Evolutionary conservation across 805 yeast species (phyloP).

Genomic region (Metschnikowia koreensis): DNA sequence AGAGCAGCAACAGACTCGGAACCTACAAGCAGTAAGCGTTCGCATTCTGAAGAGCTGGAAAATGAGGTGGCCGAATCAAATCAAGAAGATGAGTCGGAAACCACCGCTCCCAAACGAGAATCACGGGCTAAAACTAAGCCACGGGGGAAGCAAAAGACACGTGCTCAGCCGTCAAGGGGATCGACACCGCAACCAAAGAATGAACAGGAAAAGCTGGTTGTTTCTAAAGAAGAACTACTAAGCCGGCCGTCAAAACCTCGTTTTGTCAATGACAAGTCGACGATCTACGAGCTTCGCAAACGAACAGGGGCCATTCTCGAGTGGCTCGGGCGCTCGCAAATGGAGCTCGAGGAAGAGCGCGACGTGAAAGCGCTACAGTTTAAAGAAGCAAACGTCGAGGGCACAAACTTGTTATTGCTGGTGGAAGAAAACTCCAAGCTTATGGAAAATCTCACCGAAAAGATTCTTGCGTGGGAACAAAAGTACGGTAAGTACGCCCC

Average conservation of each 20-base stretch:
- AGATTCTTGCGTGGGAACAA: conserved; percentile 77
- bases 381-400: conserved; percentile 10
- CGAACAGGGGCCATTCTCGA: conserved; percentile 89
- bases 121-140: conserved; percentile 11
- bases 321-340: conserved; percentile 82
- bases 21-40: conserved; percentile 21
- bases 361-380: conserved; percentile 14
- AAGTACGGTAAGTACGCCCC: conserved; percentile 56
- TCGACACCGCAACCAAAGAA: conserved; percentile 8
- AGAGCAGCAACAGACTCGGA: conserved; percentile 7
- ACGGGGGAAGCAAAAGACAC: conserved; percentile 5
- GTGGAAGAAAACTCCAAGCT: conserved; percentile 58
- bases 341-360: conserved; percentile 70
- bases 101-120: conserved; percentile 5
- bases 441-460: conserved; percentile 73
- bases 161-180: conserved; percentile 5
- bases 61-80: conserved; percentile 12
- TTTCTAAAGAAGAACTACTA: conserved; percentile 46
- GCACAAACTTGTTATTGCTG: conserved; percentile 10
- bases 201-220: conserved; percentile 1
- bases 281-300: conserved; percentile 80
- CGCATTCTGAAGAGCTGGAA: conserved; percentile 14
- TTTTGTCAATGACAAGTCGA: conserved; percentile 70
- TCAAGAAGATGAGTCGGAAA: conserved; percentile 15
- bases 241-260: conserved; percentile 82